Base-by-base conservation (phyloP, 306 rosid genomes). In the Alnus rubra region DNA sequence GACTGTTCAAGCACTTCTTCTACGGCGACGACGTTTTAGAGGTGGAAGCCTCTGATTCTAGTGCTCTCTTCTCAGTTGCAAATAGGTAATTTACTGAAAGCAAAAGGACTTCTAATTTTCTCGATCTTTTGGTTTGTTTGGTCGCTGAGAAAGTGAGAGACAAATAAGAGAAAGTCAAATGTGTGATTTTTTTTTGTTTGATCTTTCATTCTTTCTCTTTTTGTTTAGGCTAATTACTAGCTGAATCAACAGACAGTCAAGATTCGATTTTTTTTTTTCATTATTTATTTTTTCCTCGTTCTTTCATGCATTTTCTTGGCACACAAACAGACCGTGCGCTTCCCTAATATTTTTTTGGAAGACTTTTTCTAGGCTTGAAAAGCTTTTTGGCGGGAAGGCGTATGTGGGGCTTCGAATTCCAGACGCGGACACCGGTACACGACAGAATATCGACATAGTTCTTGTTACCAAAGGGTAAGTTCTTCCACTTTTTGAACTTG, bases 401-500 rank as follows among this genome's bases (percentile, higher is more conserved):
- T 88, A 78, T 71, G 88, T 86, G 2, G 99, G 97, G 76, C 97
- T 95, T 80, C 92, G 97, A 19, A 90, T 95, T 81, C 99, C 99
- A 1, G 98, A 95, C 78, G 92, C 97, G n/a, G 98, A 92, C 73
- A 80, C 93, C 49, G 84, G 89, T 72, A 79, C 97, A 10, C 82
- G 83, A 30, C 96, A 90, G 89, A 86, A 78, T 74, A 90, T 95
- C 85, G 94, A 95, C 78, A 64, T 90, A 19, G 94, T 95, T 82
- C 90, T 83, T n/a, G 76, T 82, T 81, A 88, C 89, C 74, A 76
- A 88, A 88, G 84, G 82, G 97, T 94, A 87, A 71, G 48, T 4
- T 59, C 28, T 77, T 11, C 19, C 19, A 4, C 13, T 15, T 12
- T 64, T 5, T 63, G 45, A 78, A 33, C 19, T 60, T 70, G 52